These are phyloP conservation scores for Pseudopithomyces chartarum DNA, from an alignment of 2,329 filamentous ascomycete genomes.

Conservation along the genomic window DNA sequence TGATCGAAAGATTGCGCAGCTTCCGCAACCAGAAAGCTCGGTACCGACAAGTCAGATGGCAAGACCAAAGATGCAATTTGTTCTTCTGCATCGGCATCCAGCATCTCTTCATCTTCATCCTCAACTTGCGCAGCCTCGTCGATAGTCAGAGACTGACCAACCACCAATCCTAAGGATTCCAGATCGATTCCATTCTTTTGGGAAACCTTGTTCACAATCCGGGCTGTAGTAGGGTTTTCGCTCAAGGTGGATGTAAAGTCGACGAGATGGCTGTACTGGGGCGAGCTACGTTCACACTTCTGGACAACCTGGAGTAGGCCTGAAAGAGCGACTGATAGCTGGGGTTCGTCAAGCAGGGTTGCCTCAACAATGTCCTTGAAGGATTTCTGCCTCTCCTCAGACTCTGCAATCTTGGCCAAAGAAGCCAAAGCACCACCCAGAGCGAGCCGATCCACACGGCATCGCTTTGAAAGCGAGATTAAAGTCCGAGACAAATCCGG, in stretches of 20 bases:
- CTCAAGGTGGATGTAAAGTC: constrained; percentile 37
- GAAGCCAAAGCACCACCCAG: constrained; percentile 68
- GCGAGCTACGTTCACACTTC: constrained; percentile 28
- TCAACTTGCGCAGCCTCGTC: constrained; percentile 16
- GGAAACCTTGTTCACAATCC: constrained; percentile 70
- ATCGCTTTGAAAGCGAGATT: constrained; percentile 65
- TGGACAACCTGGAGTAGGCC: constrained; percentile 62
- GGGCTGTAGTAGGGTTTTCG: constrained; percentile 44
- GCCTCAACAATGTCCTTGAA: constrained; percentile 67
- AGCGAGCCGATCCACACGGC: constrained; percentile 71
- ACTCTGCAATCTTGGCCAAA: constrained; percentile 21
- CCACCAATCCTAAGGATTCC: constrained; percentile 59
- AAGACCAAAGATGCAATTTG: constrained; percentile 18
- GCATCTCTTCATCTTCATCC: constrained; percentile 57
- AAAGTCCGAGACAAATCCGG: constrained; percentile 65
- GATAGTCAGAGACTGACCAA: constrained; percentile 21
- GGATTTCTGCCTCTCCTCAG: constrained; percentile 38
- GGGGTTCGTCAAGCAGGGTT: constrained; percentile 65
- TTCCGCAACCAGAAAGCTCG: constrained; percentile 31
- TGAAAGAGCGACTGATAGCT: constrained; percentile 69
- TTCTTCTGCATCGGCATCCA: constrained; percentile 55
- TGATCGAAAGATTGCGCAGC: constrained; percentile 34
- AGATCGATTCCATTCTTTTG: constrained; percentile 72
- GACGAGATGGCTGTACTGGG: constrained; percentile 36
- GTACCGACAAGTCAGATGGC: constrained; percentile 30